A percentile compares a stretch with the other conserved stretches of the same genome.
These are phyloP conservation scores for Zasmidium angulare DNA, from an alignment of 2,329 filamentous ascomycete genomes.

Conservation along the genomic window DNA sequence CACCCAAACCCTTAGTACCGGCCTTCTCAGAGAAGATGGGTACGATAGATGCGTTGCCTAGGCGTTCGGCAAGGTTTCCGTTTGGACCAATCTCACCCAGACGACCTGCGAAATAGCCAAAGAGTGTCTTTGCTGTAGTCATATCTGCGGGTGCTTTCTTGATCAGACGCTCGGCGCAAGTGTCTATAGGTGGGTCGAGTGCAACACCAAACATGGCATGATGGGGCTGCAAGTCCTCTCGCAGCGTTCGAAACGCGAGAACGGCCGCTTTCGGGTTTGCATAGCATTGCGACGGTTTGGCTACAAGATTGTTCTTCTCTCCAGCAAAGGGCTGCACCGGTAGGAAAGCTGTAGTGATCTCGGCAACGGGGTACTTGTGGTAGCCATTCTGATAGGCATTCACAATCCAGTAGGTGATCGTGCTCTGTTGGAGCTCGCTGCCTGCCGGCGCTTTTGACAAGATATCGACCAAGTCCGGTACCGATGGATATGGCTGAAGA, in stretches of 20 bases:
- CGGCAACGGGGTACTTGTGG: constrained; percentile 59
- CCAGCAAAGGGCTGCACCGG: constrained; percentile 73
- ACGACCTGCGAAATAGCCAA: constrained; percentile 79
- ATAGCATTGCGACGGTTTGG: constrained; percentile 75
- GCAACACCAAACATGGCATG: constrained; percentile 83
- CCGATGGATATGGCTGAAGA: constrained; percentile 68
- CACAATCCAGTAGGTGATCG: constrained; percentile 78
- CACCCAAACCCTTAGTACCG: constrained; percentile 28
- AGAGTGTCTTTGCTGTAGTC: constrained; percentile 67
- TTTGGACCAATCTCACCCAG: constrained; percentile 66
- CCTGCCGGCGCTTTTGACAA: constrained; percentile 64
- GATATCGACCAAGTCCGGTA: constrained; percentile 72
- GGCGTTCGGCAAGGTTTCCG: constrained; percentile 56
- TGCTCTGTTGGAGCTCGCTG: constrained; percentile 63
- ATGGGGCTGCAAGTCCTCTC: constrained; percentile 73
- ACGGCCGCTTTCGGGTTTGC: constrained; percentile 74
- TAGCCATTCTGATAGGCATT: constrained; percentile 81
- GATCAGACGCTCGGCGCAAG: constrained; percentile 73
- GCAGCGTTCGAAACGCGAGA: constrained; percentile 77
- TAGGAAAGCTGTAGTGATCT: constrained; percentile 52
- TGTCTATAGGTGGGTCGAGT: constrained; percentile 73
- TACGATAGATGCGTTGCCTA: constrained; percentile 69
- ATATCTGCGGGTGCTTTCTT: constrained; percentile 68
- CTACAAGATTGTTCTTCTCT: constrained; percentile 52
- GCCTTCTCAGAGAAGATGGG: constrained; percentile 53